A percentile compares a stretch with the other conserved stretches of the same genome.
phyloP scores from a whole-genome alignment of 2,329 filamentous ascomycete species.

The Botryotinia narcissicola region DNA sequence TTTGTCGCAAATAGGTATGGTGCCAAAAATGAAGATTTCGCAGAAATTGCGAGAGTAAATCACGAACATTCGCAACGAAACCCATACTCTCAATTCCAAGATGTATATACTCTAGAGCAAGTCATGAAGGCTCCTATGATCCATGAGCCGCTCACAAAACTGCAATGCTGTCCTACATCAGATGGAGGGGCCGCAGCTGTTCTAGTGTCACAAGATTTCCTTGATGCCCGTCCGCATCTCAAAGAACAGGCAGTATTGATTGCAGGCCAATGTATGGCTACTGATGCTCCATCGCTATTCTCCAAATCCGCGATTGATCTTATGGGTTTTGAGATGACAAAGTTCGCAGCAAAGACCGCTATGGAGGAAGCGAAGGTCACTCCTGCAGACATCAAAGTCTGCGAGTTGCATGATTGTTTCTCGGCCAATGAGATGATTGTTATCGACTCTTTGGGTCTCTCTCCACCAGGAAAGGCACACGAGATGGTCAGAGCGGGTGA shows the following conservation, averaged over 20 bases:
- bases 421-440: constrained; percentile 90
- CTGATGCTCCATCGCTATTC: constrained; percentile 78
- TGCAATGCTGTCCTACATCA: constrained; percentile 97
- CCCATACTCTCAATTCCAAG: constrained; percentile 96
- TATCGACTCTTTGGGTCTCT: constrained; percentile 81
- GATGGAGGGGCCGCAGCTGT: constrained; percentile 89
- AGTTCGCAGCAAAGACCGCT: constrained; percentile 67
- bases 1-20: constrained; percentile 45
- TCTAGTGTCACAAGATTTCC: constrained; percentile 83
- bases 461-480: constrained; percentile 78
- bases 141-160: constrained; percentile 84
- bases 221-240: constrained; percentile 80
- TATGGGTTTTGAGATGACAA: constrained; percentile 83
- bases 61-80: constrained; percentile 89
- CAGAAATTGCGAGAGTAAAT: constrained; percentile 90
- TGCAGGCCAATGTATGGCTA: constrained; percentile 84
- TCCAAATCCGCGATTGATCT: constrained; percentile 79
- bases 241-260: constrained; percentile 81
- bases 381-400: constrained; percentile 71
- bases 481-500: constrained; percentile 83
- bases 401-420: constrained; percentile 97
- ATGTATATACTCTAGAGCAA: constrained; percentile 86
- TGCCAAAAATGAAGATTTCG: constrained; percentile 81
- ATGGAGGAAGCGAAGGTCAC: constrained; percentile 69
- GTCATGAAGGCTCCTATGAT: constrained; percentile 74